phyloP scores from a whole-genome alignment of 805 yeast genomes.

The Maudiozyma serrabonitensis region DNA sequence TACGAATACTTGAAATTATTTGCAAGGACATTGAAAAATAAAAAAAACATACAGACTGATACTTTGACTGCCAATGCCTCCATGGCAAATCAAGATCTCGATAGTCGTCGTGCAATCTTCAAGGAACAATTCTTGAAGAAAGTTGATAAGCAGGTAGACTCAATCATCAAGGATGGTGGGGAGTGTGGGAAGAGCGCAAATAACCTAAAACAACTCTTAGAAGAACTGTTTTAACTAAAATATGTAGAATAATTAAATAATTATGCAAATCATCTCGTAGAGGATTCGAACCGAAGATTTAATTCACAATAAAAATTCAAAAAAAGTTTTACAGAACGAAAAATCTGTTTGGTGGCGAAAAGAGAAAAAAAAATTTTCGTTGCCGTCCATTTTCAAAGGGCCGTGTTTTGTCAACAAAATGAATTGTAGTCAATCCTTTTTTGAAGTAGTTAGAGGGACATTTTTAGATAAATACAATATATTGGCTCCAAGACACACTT shows the following conservation, averaged over 20 bases:
- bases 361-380: too few relatives aligned
- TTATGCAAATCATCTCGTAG: too few relatives aligned
- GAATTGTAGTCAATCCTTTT: background rate
- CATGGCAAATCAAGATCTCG: conserved; percentile 17
- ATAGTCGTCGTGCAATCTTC: conserved; percentile 30
- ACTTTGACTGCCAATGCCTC: conserved; percentile 1
- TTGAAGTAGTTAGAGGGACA: background rate
- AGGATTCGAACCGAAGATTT: too few relatives aligned
- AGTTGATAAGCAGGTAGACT: conserved; percentile 40
- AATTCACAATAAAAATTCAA: too few relatives aligned
- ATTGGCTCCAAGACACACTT: background rate
- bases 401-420: too few relatives aligned
- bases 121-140: conserved; percentile 43
- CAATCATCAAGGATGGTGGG: conserved; percentile 59
- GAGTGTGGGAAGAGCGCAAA: conserved; percentile 49
- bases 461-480: background rate
- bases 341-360: too few relatives aligned
- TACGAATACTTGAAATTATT: conserved; percentile 55
- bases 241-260: background rate
- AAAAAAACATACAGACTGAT: conserved; percentile 13
- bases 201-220: conserved; percentile 16
- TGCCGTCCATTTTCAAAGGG: too few relatives aligned
- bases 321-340: too few relatives aligned
- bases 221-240: background rate
- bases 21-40: conserved; percentile 30